phyloP scores from a whole-genome alignment of 345 rosid species.

The Populus euphratica region DNA sequence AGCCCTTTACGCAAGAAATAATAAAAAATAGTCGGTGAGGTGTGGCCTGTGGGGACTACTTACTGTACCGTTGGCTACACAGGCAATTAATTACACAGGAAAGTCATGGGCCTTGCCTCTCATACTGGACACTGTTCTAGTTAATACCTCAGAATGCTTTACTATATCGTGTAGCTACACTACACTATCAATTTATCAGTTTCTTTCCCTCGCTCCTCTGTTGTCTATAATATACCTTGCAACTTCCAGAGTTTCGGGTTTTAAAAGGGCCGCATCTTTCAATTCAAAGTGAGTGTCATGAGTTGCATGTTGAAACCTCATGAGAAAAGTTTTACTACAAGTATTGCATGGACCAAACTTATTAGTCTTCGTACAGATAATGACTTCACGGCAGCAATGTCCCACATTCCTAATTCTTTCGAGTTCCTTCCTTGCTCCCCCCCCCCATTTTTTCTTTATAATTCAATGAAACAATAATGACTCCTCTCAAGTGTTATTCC shows the following conservation, averaged over 20 bases:
- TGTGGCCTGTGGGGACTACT: background rate
- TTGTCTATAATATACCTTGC: background rate
- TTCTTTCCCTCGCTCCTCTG: background rate
- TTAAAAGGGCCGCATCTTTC: background rate
- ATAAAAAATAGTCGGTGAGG: background rate
- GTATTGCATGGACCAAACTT: background rate
- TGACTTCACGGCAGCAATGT: background rate
- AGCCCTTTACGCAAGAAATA: background rate
- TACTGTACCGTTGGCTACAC: background rate
- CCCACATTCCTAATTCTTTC: background rate
- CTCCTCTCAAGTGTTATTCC: background rate
- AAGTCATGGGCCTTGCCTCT: background rate
- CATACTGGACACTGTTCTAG: background rate
- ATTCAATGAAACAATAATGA: background rate
- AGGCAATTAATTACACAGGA: background rate
- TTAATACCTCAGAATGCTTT: no score
- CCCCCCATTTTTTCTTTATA: background rate
- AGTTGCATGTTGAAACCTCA: background rate
- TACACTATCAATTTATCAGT: no score
- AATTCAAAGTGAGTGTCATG: background rate
- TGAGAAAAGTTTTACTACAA: background rate
- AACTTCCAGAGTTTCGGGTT: background rate
- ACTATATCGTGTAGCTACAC: no score
- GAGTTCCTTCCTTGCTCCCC: no score
- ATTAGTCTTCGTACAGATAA: background rate